Evolutionary conservation across 139 green algal genomes (phyloP), one percentile per base, ranked within the genome.

Genomic region (Micromonas pusilla): DNA sequence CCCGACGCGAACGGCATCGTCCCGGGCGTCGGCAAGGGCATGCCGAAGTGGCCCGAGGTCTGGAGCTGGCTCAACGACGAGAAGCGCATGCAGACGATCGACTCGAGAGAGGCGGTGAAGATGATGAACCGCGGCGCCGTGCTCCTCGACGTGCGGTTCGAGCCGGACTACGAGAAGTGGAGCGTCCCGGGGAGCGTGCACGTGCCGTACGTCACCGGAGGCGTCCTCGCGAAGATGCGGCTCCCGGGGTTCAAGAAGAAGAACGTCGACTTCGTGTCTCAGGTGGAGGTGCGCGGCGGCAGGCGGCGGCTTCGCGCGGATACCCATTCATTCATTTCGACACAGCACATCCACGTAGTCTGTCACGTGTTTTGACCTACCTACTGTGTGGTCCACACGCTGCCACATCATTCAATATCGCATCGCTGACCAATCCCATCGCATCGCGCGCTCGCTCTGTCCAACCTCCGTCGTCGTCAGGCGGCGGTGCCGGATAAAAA

Each of bases 81-180:
- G 68, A 53, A 75, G 26, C 28, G 60, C 32, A 67, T 79, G 73
- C 57, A 25, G 23, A 67, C 73, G 57, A 23, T 78, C 19, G 28
- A 26, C n/a, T 33, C 45, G 5, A 21, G 25, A 3, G 73, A 79
- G 4, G 57, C 57, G 1, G 1, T 20, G 31, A 63, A 60, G 25
- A 21, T 62, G 52, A 79, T 79, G 38, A 26, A 21, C 13, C 60
- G 62, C 21, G 31, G 52, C 52, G 52, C 33, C 1, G 2, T 63
- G 57, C 21, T 79, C 16, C 21, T 79, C 16, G 73, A 79, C 73
- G 73, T 79, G 34, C 25, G 73, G 39, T 79, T 79, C 66, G 32
- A 25, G 20, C 73, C 73, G 62, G 73, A 79, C 66, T 79, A 52
- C 34, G 73, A 72, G 60, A 39, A 72, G 62, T 79, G 73, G 73